These are phyloP conservation scores for Guadua angustifolia DNA, from an alignment of 176 grass and related monocot species.

Conservation along the genomic window DNA sequence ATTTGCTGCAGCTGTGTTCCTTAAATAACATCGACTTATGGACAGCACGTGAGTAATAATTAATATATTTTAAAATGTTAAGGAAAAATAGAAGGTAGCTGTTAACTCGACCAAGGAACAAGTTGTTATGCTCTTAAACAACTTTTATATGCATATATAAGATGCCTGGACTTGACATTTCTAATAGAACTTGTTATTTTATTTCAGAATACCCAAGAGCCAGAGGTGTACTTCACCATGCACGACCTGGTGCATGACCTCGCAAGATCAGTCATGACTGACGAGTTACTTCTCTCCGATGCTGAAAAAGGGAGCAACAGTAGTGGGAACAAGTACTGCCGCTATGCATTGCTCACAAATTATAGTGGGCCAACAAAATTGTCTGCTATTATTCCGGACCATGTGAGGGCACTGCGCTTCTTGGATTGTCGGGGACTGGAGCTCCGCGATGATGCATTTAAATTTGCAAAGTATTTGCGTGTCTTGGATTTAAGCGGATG, in stretches of 20 bases:
- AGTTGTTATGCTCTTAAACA: no score
- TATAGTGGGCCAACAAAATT: not conserved
- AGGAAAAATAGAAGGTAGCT: no score
- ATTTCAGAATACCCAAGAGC: no score
- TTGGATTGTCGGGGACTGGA: not conserved
- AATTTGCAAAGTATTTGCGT: not conserved
- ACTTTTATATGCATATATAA: no score
- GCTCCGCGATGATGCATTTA: not conserved
- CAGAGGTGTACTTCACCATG: not conserved
- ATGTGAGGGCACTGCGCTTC: conserved; percentile 23
- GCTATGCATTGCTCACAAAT: not conserved
- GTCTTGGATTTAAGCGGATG: conserved; percentile 35
- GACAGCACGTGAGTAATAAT: no score
- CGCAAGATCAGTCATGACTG: not conserved
- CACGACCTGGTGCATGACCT: conserved; percentile 46
- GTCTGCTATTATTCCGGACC: not conserved
- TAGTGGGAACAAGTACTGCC: not conserved
- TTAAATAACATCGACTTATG: no score
- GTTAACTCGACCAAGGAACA: no score
- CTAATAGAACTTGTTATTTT: no score
- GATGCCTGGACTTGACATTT: no score
- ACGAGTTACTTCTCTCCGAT: conserved; percentile 3
- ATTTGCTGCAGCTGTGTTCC: no score
- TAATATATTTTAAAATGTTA: no score
- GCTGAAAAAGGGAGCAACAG: not conserved